phyloP scores from a whole-genome alignment of 2,329 filamentous ascomycete genomes.

The Pyricularia pennisetigena region DNA sequence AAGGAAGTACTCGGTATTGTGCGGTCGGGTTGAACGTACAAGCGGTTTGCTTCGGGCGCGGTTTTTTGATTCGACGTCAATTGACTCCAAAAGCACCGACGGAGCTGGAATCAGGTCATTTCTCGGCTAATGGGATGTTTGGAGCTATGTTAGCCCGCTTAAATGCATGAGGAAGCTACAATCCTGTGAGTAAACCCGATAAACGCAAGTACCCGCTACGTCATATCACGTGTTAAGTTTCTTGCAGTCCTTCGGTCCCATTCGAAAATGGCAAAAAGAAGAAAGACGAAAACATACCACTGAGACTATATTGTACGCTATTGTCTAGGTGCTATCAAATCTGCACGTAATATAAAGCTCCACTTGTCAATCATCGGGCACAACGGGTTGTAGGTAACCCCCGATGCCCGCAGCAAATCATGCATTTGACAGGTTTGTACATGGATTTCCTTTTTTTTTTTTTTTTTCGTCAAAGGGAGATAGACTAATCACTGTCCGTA shows the following conservation, averaged over 20 bases:
- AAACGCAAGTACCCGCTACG: neutral
- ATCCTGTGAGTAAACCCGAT: neutral
- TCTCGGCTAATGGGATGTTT: constrained; percentile 4
- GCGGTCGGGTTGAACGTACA: neutral
- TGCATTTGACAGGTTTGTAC: too few species aligned
- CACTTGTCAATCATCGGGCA: too few species aligned
- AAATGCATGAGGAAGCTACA: neutral
- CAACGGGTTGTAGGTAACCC: too few species aligned
- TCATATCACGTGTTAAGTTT: neutral
- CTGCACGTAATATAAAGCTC: too few species aligned
- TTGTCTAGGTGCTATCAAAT: too few species aligned
- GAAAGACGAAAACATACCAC: too few species aligned
- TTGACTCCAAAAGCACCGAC: neutral
- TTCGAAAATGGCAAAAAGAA: too few species aligned
- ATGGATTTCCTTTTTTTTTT: too few species aligned
- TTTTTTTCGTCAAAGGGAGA: too few species aligned
- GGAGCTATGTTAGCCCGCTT: constrained; percentile 1
- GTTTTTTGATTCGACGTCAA: neutral
- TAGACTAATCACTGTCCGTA: too few species aligned
- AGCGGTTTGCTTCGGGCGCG: neutral
- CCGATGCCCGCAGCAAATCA: too few species aligned
- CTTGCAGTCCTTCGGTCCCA: neutral
- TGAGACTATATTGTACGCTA: too few species aligned
- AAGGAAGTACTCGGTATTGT: neutral
- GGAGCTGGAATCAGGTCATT: neutral